Base-by-base conservation (phyloP, 306 rosid species). In the Myrica gale region DNA sequence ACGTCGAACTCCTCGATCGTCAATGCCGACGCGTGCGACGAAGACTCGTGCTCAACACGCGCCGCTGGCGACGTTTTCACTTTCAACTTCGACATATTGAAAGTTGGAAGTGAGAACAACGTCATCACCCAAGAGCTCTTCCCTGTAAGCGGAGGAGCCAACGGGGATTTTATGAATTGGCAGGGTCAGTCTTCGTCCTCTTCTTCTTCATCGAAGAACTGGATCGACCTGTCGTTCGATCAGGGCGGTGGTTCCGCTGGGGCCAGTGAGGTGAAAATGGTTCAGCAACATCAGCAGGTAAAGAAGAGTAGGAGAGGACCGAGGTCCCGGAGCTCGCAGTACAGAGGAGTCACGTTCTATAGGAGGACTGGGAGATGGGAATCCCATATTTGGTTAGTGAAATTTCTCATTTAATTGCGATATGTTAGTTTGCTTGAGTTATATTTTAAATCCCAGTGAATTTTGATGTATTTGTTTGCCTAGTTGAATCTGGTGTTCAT, bases 311-410 rank as follows among this genome's bases (percentile, higher is more conserved):
- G 99, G 79, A 87, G 99, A 74, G 99, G 99, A 20, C 99, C 99
- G 45, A 85, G 99, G 92, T 95, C 99, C 46, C 87, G 99, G 71
- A 95, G 99, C 80, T 95, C 99, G 74, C 99, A 92, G 91, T 95
- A 90, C 80, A 79, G 99, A 87, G 99, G 99, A 5, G 99, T 95
- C 80, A 95, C 99, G 73, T 95, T 95, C 86, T 95, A 95, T 60
- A 78, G 99, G 76, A 92, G 99, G 76, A 95, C 99, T n/a, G 99
- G 99, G 66, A 85, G 99, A 91, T 95, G 99, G 99, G 99, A 95
- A 84, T 95, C 99, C 55, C 99, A 95, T 88, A 96, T 96, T 82
- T 96, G 99, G 99, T 96, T 58, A 46, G 96, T 82, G 73, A 84
- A 68, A 74, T 48, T 48, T 48, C 13, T 11, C 10, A 21, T 47